Evolutionary conservation across 2,329 filamentous ascomycete species (phyloP).

Genomic region (Fusarium solani-melongenae): DNA sequence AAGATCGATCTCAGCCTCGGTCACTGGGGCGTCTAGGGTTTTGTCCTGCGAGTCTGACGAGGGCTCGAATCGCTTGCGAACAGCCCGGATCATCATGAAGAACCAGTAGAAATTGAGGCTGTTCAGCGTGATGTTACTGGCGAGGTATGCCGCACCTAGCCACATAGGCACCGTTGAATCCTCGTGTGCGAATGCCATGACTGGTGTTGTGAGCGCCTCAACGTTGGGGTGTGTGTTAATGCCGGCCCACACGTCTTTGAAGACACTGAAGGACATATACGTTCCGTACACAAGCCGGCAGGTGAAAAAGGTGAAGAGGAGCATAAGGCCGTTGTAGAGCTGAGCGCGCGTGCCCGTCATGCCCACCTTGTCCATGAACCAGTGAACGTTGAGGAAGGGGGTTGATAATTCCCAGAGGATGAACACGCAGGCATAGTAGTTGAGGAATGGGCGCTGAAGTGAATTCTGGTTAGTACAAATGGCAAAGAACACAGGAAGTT

Average conservation of each 20-base stretch:
- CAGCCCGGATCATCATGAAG: constrained; percentile 84
- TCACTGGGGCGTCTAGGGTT: constrained; percentile 39
- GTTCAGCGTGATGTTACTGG: constrained; percentile 78
- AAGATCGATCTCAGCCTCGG: constrained; percentile 45
- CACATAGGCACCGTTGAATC: constrained; percentile 71
- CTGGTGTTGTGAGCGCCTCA: constrained; percentile 30
- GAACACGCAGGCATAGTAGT: constrained; percentile 84
- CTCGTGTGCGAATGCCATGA: constrained; percentile 59
- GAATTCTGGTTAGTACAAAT: not conserved
- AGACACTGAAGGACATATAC: constrained; percentile 76
- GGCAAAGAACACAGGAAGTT: not conserved
- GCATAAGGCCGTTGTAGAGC: constrained; percentile 79
- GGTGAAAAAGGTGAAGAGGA: constrained; percentile 79
- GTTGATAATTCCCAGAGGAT: constrained; percentile 90
- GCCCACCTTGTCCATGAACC: constrained; percentile 89
- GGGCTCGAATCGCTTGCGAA: constrained; percentile 79
- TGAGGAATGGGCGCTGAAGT: constrained; percentile 80
- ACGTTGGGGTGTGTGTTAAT: constrained; percentile 52
- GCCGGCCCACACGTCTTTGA: constrained; percentile 74
- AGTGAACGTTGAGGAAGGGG: constrained; percentile 88
- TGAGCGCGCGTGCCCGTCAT: constrained; percentile 81
- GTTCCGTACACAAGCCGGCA: constrained; percentile 83
- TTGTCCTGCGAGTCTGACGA: constrained; percentile 46
- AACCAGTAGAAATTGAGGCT: constrained; percentile 88
- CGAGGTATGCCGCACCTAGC: constrained; percentile 75